Evolutionary conservation across 768 basidiomycete species (phyloP).

Genomic region (Lyophyllum shimeji): DNA sequence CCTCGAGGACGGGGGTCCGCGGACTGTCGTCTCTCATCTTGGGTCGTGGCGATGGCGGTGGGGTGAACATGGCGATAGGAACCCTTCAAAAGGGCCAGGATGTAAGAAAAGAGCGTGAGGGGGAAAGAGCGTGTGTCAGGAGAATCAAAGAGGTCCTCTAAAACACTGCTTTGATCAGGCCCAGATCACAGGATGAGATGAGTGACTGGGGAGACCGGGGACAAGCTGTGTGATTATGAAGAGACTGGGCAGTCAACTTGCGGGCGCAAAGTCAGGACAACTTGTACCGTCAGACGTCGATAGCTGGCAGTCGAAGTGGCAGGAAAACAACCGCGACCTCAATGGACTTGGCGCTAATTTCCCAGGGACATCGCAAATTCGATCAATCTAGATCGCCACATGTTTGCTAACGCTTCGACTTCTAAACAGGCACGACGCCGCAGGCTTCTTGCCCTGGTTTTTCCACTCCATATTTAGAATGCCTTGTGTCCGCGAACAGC

Average conservation of each 20-base stretch:
- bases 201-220: neutral
- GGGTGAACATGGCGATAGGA: slow-evolving; percentile 12
- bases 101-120: slow-evolving; percentile 15
- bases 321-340: neutral
- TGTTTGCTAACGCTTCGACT: neutral
- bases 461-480: neutral
- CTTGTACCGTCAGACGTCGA: slow-evolving; percentile 5
- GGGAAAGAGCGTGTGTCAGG: slow-evolving; percentile 6
- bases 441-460: slow-evolving; percentile 2
- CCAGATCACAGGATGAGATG: slow-evolving; percentile 6
- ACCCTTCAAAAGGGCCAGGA: neutral
- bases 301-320: slow-evolving; percentile 1
- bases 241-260: neutral
- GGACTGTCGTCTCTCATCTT: slow-evolving; percentile 6
- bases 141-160: slow-evolving; percentile 7
- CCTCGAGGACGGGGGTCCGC: slow-evolving; percentile 11
- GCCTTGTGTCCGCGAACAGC: neutral
- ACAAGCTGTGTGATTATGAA: neutral
- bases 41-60: slow-evolving; percentile 14
- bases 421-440: slow-evolving; percentile 11
- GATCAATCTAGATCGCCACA: slow-evolving; percentile 15
- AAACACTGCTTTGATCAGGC: slow-evolving; percentile 13
- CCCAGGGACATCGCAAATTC: slow-evolving; percentile 13
- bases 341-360: slow-evolving; percentile 4
- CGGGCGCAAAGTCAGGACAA: neutral